These are phyloP conservation scores for Violaceomyces palustris DNA, from an alignment of 1,284 basidiomycete genomes.

Conservation along the genomic window DNA sequence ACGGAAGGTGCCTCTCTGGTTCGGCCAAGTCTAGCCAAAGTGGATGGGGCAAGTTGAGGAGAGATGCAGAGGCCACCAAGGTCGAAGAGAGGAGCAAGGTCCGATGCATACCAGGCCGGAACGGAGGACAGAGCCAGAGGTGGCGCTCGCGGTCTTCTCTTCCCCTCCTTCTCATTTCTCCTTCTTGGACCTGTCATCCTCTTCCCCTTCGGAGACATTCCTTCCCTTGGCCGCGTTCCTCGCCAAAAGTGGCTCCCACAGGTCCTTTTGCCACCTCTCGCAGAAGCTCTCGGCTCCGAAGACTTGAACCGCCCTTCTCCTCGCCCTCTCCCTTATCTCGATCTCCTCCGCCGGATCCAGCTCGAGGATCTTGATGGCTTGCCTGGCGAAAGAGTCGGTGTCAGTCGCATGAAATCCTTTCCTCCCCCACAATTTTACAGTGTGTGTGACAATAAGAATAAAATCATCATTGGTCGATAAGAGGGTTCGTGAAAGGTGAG, in stretches of 20 bases:
- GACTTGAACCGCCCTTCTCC: slow-evolving; percentile 50
- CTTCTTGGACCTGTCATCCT: too few relatives aligned
- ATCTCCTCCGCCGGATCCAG: slow-evolving; percentile 59
- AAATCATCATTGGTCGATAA: neutral
- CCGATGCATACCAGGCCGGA: too few relatives aligned
- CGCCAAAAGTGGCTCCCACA: slow-evolving; percentile 13
- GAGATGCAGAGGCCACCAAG: too few relatives aligned
- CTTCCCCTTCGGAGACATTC: too few relatives aligned
- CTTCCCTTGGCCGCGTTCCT: too few relatives aligned
- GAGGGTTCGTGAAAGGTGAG: neutral
- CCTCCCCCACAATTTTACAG: neutral
- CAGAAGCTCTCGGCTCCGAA: slow-evolving; percentile 29
- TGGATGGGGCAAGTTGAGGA: too few relatives aligned
- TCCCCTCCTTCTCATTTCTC: too few relatives aligned
- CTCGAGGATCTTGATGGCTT: slow-evolving; percentile 65
- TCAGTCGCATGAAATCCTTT: slow-evolving; percentile 76
- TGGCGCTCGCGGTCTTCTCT: too few relatives aligned
- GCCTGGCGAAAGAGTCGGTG: slow-evolving; percentile 66
- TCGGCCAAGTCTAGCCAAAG: too few relatives aligned
- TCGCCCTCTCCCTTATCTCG: slow-evolving; percentile 54
- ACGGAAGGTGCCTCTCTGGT: too few relatives aligned
- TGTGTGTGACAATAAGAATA: slow-evolving; percentile 4
- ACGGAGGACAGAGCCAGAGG: too few relatives aligned
- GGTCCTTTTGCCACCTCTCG: slow-evolving; percentile 7
- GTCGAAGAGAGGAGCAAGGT: too few relatives aligned